Base-by-base conservation (phyloP, 2,329 filamentous ascomycete species). In the Aspergillus arachidicola region DNA sequence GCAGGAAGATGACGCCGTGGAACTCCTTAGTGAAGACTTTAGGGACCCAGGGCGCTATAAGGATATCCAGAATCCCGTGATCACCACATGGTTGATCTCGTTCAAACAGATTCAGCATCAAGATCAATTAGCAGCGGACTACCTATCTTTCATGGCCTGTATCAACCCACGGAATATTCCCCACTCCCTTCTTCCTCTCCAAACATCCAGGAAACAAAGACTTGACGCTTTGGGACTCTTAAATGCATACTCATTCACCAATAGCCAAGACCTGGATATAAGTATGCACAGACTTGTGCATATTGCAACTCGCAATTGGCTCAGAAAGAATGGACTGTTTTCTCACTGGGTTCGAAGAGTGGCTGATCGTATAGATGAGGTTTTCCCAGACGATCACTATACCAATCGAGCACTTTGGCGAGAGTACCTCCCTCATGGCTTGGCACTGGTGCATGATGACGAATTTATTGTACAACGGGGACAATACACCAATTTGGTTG, bases 121-220 rank as follows among this genome's bases (percentile, higher is more conserved):
- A 16, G 63, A 80, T 62, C 48, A 60, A 21, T 58, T 77, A n/a
- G 79, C 78, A 7, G 69, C 69, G 2, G 69, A 77, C 19, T 75
- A 75, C 57, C 67, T 80, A 0, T 32, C 30, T 10, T 32, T 32
- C 9, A 32, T 32, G 30, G 9, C 9, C 10, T 32, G 30, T 10
- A 26, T 76, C 76, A 55, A 72, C 48, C 64, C 69, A 21, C 69
- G 67, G 30, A 66, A 72, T 46, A 77, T 80, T 61, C 74, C 74
- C 3, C 60, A 62, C 32, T 76, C 74, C 0, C 66, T 81, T 50
- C 67, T 80, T 56, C 73, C 71, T 7, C 46, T 43, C 12, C 23
- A 53, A 6, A 26, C 50, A 41, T 73, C 71, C 1, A 60, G 54
- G 14, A 68, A 68, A 34, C 60, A 69, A 26, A 62, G 59, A 23